Conservation (phyloP, 1,284 basidiomycete species). For the Cerrena zonata region DNA sequence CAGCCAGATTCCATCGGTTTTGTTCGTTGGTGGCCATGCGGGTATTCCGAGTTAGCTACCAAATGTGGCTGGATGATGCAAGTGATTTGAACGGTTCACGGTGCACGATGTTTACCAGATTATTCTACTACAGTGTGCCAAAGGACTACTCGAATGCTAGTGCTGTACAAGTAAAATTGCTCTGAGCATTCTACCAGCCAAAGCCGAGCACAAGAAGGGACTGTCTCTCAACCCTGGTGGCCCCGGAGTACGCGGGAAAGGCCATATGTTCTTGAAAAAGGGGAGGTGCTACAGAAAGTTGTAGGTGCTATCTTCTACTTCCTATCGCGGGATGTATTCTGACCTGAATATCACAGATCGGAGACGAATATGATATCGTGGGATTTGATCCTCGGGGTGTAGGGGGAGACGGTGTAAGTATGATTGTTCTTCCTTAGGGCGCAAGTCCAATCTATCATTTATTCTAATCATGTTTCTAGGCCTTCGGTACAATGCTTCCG, state of each 20-base stretch:
- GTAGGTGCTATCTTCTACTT: slow-evolving; percentile 10
- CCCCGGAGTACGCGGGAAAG: slow-evolving; percentile 18
- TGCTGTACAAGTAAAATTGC: slow-evolving; percentile 21
- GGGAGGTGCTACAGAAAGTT: slow-evolving; percentile 12
- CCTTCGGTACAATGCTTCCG: slow-evolving; percentile 1
- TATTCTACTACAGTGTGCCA: slow-evolving; percentile 15
- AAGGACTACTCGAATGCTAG: slow-evolving; percentile 20
- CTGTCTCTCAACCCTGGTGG: slow-evolving; percentile 22
- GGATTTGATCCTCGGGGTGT: slow-evolving; percentile 42
- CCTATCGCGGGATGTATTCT: not conserved
- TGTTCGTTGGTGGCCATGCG: too few species aligned
- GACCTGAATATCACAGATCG: slow-evolving; percentile 19
- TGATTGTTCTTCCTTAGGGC: not conserved
- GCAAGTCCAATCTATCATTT: not conserved
- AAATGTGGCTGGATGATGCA: too few species aligned
- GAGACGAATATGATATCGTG: slow-evolving; percentile 34
- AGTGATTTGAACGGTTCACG: too few species aligned
- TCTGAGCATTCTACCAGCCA: slow-evolving; percentile 19
- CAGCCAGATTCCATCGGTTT: too few species aligned
- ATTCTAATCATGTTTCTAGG: not conserved
- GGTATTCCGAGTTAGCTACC: too few species aligned
- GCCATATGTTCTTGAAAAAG: slow-evolving; percentile 10
- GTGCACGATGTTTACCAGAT: not conserved
- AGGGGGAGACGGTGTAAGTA: slow-evolving; percentile 19
- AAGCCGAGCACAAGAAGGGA: slow-evolving; percentile 17